A percentile compares a stretch with the other conserved stretches of the same genome.
These are phyloP conservation scores for Xylariaceae sp. DNA, from an alignment of 2,329 filamentous ascomycete genomes.

Conservation along the genomic window DNA sequence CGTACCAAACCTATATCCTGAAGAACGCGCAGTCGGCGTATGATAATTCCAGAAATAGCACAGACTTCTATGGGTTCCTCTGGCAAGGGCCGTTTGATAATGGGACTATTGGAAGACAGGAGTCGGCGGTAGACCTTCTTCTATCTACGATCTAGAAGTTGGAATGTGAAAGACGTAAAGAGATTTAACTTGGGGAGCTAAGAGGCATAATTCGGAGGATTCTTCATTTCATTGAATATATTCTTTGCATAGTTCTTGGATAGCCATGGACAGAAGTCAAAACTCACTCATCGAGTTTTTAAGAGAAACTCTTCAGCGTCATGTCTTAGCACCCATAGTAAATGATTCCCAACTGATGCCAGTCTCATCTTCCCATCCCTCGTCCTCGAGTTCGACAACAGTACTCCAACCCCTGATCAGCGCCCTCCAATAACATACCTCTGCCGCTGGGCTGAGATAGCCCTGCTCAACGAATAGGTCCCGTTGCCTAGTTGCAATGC, in stretches of 20 bases:
- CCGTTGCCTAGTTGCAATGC: constrained; percentile 17
- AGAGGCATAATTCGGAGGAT: no score
- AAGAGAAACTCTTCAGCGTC: no score
- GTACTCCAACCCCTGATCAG: constrained; percentile 17
- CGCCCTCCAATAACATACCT: constrained; percentile 25
- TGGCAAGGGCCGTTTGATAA: constrained; percentile 59
- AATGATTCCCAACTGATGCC: constrained; percentile 22
- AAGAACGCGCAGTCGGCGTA: constrained; percentile 61
- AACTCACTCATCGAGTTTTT: no score
- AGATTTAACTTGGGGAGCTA: no score
- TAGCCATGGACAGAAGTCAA: no score
- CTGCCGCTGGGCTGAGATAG: constrained; percentile 20
- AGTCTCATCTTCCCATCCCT: constrained; percentile 7
- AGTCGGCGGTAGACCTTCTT: constrained; percentile 59
- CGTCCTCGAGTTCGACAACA: constrained; percentile 15
- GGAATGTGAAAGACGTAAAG: no score
- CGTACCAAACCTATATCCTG: constrained; percentile 53
- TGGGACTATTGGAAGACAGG: constrained; percentile 56
- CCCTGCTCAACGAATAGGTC: constrained; percentile 18
- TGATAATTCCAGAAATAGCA: constrained; percentile 49
- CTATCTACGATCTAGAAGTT: constrained; percentile 49
- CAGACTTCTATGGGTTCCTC: constrained; percentile 51
- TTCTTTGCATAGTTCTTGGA: no score
- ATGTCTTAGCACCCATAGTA: no score
- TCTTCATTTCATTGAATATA: no score